A percentile compares a stretch with the other conserved stretches of the same genome.
Evolutionary conservation across 129 eudicot genomes (phyloP).

Genomic region (Artemisia tridentata): DNA sequence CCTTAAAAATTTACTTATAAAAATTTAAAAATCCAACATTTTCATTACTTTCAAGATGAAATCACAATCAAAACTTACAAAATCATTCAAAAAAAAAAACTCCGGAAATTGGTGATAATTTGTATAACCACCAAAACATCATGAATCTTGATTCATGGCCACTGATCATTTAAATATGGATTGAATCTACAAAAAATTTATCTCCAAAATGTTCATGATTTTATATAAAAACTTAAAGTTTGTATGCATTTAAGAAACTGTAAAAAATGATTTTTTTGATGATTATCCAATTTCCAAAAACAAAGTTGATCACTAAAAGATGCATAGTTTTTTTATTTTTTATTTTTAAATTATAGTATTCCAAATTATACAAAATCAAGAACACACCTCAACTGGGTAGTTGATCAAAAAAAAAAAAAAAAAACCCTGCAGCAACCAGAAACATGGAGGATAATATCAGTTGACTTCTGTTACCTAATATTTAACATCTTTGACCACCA

Average conservation of each 20-base stretch:
- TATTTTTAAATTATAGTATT: background rate
- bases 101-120: background rate
- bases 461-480: background rate
- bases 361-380: slow-evolving; percentile 4
- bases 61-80: slow-evolving; percentile 18
- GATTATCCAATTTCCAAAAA: slow-evolving; percentile 11
- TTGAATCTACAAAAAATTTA: background rate
- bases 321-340: too few species aligned
- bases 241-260: background rate
- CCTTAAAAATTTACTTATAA: background rate
- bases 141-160: background rate
- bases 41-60: background rate
- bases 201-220: slow-evolving; percentile 5
- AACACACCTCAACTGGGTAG: background rate
- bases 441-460: background rate
- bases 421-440: background rate
- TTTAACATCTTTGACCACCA: background rate
- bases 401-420: background rate
- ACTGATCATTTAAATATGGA: too few species aligned
- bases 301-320: slow-evolving; percentile 13
- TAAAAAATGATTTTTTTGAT: too few species aligned
- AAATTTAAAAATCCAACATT: too few species aligned
- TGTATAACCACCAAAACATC: slow-evolving; percentile 7
- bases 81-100: slow-evolving; percentile 15
- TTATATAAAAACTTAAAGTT: background rate